Percentiles rank a stretch among this genome's conserved stretches.
Evolutionary conservation across 2,329 filamentous ascomycete species (phyloP).

Genomic region (Fusarium piperis): DNA sequence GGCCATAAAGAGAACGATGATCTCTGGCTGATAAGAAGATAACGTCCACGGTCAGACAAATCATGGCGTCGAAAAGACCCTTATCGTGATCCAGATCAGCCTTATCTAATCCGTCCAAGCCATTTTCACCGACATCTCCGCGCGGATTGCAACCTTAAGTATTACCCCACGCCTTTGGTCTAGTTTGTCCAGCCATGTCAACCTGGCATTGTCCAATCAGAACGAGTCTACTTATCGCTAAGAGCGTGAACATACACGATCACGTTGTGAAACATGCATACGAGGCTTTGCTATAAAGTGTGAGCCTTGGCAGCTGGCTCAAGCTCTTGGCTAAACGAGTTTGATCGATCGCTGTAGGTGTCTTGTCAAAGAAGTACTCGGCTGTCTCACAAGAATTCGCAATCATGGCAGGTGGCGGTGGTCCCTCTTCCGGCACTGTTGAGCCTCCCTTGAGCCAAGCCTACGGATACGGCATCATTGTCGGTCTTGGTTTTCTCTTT

Average conservation of each 20-base stretch:
- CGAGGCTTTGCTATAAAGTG: background rate
- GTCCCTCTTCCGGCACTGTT: constrained; percentile 27
- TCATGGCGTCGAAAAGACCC: background rate
- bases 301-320: background rate
- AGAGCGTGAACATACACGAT: background rate
- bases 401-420: constrained; percentile 30
- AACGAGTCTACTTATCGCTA: background rate
- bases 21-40: background rate
- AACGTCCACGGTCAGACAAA: background rate
- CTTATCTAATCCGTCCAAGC: background rate
- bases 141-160: background rate
- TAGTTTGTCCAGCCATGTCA: background rate
- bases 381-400: background rate
- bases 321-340: background rate
- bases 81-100: background rate
- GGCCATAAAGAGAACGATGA: background rate
- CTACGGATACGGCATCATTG: constrained; percentile 80
- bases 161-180: background rate
- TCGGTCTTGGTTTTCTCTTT: constrained; percentile 79
- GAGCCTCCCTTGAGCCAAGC: constrained; percentile 61
- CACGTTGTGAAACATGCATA: background rate
- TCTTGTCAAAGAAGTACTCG: background rate
- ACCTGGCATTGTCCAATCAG: background rate
- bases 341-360: background rate
- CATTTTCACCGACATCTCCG: background rate